These are phyloP conservation scores for Cenchrus purpureus DNA, from an alignment of 176 grass and related monocot genomes.

Conservation along the genomic window DNA sequence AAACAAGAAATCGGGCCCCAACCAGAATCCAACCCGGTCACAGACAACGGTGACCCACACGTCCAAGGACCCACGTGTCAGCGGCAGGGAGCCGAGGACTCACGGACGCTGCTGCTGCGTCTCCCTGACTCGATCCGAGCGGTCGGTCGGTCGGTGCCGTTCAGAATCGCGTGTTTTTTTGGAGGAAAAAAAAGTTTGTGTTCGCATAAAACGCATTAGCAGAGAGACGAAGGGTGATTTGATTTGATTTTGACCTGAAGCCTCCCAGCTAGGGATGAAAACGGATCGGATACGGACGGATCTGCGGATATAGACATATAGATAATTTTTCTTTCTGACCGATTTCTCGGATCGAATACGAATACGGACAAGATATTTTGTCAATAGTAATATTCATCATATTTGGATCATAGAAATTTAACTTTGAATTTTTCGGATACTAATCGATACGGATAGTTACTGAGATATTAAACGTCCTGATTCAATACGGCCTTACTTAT, in stretches of 20 bases:
- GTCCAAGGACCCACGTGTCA: neutral
- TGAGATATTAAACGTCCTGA: too few relatives aligned
- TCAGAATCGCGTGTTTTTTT: neutral
- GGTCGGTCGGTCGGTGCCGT: constrained; percentile 38
- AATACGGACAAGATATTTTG: too few relatives aligned
- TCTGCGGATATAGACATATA: too few relatives aligned
- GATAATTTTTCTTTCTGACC: too few relatives aligned
- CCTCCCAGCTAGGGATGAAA: neutral
- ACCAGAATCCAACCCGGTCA: neutral
- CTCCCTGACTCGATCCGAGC: neutral
- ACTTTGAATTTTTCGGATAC: too few relatives aligned
- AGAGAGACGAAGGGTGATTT: neutral
- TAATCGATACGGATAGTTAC: too few relatives aligned
- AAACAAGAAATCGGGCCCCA: neutral
- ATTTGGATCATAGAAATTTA: too few relatives aligned
- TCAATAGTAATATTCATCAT: too few relatives aligned
- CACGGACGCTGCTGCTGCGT: neutral
- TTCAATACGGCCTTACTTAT: too few relatives aligned
- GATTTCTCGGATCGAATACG: too few relatives aligned
- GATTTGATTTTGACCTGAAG: neutral
- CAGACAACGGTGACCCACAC: constrained; percentile 4
- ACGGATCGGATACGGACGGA: too few relatives aligned
- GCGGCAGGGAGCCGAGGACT: neutral
- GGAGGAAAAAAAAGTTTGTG: neutral
- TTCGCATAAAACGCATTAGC: constrained; percentile 4